phyloP scores from a whole-genome alignment of 176 grass and related monocot genomes.

The Carex parvula region DNA sequence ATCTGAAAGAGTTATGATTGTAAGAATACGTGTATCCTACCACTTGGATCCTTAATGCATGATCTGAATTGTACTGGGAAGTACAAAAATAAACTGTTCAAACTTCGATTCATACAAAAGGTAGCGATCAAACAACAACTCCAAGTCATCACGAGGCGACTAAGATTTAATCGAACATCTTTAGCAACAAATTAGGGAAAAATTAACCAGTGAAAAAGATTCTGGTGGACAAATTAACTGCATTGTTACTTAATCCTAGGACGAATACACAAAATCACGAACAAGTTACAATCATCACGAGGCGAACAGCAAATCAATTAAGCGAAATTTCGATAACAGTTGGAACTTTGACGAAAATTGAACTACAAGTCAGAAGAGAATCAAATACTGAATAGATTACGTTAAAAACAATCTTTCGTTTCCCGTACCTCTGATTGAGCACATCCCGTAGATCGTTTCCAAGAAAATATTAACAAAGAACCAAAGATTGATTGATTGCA shows the following conservation, averaged over 20 bases:
- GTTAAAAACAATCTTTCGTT: background rate
- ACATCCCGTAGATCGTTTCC: background rate
- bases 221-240: background rate
- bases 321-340: background rate
- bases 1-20: background rate
- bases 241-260: background rate
- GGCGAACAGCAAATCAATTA: background rate
- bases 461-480: background rate
- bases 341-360: background rate
- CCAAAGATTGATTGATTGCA: background rate
- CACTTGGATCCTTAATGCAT: background rate
- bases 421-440: background rate
- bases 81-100: background rate
- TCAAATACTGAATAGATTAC: background rate
- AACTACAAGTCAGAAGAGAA: background rate
- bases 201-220: background rate
- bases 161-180: background rate
- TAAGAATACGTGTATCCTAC: background rate
- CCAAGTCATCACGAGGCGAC: background rate
- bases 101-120: background rate
- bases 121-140: background rate
- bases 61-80: background rate
- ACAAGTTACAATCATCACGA: background rate
- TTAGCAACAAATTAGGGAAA: background rate
- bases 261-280: background rate